phyloP scores from a whole-genome alignment of 2,329 filamentous ascomycete genomes.

The Xylaria sp. region DNA sequence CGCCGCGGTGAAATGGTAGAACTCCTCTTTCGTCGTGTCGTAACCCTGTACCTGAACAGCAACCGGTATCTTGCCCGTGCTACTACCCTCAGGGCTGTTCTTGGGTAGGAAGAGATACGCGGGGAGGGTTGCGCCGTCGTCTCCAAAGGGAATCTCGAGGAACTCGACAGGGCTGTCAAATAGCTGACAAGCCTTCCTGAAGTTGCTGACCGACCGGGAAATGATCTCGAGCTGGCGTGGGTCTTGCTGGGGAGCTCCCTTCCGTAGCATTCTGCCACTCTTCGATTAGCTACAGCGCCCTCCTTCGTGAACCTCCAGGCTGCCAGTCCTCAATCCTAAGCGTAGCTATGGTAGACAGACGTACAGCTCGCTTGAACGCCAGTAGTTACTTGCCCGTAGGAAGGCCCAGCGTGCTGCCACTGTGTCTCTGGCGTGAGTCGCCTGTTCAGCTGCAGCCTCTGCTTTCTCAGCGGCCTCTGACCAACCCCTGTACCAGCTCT shows the following conservation, averaged over 20 bases:
- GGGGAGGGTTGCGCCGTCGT: not conserved
- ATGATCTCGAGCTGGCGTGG: not conserved
- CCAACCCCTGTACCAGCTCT: not conserved
- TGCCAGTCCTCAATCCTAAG: no score
- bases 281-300: no score
- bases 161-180: not conserved
- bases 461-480: not conserved
- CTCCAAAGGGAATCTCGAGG: not conserved
- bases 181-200: not conserved
- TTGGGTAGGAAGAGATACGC: not conserved
- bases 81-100: not conserved
- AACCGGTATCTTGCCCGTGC: not conserved
- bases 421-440: not conserved
- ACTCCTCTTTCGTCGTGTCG: not conserved
- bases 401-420: not conserved
- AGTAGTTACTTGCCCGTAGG: not conserved
- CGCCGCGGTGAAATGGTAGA: not conserved
- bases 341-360: no score
- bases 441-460: not conserved
- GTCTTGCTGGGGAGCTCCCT: no score
- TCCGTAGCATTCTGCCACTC: no score
- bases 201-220: not conserved
- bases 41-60: not conserved
- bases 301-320: no score
- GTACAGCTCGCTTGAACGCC: slow-evolving; percentile 2